These are phyloP conservation scores for Pseudozyma tsukubaensis DNA, from an alignment of 1,284 basidiomycete genomes.

Conservation along the genomic window DNA sequence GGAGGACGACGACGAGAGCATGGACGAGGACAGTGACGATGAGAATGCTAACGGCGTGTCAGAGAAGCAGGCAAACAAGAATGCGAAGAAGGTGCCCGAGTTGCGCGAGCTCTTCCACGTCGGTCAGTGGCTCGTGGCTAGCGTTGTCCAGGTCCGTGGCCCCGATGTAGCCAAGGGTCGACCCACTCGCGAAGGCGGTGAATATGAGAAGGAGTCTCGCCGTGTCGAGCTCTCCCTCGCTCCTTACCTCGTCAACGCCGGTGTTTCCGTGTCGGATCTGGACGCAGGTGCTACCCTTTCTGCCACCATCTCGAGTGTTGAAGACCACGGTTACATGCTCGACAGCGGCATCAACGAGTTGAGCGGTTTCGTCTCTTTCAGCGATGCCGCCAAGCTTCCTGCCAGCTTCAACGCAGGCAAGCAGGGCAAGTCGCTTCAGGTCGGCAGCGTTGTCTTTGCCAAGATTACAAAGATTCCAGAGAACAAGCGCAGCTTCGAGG, in stretches of 20 bases:
- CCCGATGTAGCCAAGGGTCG: constrained; percentile 74
- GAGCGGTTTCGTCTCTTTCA: constrained; percentile 65
- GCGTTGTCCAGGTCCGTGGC: constrained; percentile 78
- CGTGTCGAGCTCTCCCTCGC: constrained; percentile 85
- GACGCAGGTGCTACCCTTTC: constrained; percentile 68
- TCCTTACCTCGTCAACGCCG: constrained; percentile 86
- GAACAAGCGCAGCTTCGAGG: constrained; percentile 66
- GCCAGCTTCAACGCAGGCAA: constrained; percentile 43
- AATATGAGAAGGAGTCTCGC: constrained; percentile 63
- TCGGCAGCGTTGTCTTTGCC: constrained; percentile 67
- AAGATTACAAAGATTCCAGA: constrained; percentile 65
- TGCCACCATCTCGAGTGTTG: constrained; percentile 75
- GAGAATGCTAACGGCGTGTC: constrained; percentile 32
- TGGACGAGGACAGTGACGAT: constrained; percentile 69
- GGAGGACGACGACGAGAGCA: constrained; percentile 51
- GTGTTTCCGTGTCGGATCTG: constrained; percentile 82
- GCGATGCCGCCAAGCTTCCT: constrained; percentile 49
- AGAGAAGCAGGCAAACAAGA: constrained; percentile 15
- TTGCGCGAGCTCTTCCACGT: constrained; percentile 77
- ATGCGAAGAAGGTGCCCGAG: constrained; percentile 53
- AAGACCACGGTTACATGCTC: constrained; percentile 94
- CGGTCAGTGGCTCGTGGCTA: constrained; percentile 86
- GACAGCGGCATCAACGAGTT: constrained; percentile 76
- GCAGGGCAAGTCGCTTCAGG: constrained; percentile 56
- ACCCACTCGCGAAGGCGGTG: constrained; percentile 70